These are phyloP conservation scores for Jacaranda copaia DNA, from an alignment of 257 asterid species.

Conservation along the genomic window DNA sequence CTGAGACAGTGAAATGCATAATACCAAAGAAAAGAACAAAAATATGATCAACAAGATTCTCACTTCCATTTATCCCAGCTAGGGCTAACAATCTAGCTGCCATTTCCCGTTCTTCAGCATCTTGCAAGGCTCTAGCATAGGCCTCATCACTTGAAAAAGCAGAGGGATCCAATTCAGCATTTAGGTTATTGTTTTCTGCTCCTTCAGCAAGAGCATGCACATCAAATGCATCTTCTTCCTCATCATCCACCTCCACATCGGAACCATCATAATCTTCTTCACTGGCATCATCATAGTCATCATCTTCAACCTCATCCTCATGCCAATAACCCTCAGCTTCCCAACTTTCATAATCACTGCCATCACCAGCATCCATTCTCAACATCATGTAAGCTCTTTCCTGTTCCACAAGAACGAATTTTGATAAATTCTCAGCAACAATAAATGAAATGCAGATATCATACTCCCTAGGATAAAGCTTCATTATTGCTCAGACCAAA, in stretches of 20 bases:
- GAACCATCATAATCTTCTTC: constrained; percentile 77
- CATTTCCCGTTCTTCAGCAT: constrained; percentile 90
- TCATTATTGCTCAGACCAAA: background rate
- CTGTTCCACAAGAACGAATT: constrained; percentile 44
- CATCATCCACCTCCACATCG: constrained; percentile 60
- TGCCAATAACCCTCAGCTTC: constrained; percentile 66
- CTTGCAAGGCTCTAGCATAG: constrained; percentile 96
- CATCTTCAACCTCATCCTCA: constrained; percentile 60
- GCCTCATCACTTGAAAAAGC: constrained; percentile 93
- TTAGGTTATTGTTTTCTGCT: constrained; percentile 57
- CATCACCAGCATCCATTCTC: constrained; percentile 65
- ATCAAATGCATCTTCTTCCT: constrained; percentile 68
- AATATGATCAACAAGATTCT: constrained; percentile 28
- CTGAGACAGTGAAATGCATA: background rate
- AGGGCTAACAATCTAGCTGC: constrained; percentile 88
- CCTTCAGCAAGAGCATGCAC: constrained; percentile 63
- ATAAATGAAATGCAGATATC: background rate
- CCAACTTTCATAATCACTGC: constrained; percentile 81
- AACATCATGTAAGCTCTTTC: constrained; percentile 97
- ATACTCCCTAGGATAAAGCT: constrained; percentile 1
- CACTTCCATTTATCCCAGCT: constrained; percentile 79
- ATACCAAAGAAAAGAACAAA: constrained; percentile 17
- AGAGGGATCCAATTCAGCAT: constrained; percentile 79
- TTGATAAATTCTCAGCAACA: background rate
- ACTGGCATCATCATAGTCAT: constrained; percentile 66